Base-by-base conservation (phyloP, 2,329 filamentous ascomycete genomes). In the Aspergillus sp. region DNA sequence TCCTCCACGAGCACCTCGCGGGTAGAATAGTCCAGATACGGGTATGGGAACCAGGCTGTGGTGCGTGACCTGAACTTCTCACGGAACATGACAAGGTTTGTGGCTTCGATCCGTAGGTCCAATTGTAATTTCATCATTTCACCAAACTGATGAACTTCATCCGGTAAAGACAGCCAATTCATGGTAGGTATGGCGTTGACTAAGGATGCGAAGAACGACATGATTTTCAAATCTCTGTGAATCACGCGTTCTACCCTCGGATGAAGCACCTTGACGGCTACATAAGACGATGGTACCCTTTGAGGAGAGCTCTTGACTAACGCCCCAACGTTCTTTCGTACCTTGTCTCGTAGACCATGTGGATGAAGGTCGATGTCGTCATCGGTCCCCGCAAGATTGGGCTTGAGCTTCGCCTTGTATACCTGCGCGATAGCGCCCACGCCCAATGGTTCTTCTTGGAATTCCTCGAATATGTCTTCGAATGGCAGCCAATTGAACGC, bases 121-220 rank as follows among this genome's bases (percentile, higher is more conserved):
- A 99, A 83, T 74, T 99, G 95, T n/a, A 98, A 81, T 70, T 89
- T 89, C 95, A 99, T 99, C 95, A 99, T 99, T 73, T 96, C 90
- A 23, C 93, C 94, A 71, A 99, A 99, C 71, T 98, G 92, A 13
- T 83, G 79, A 3, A 98, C 95, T 74, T 99, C 95, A 67, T 97
- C 94, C 0, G 95, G 95, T 8, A 99, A 86, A 0, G 94, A 97
- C 5, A 99, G 83, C 95, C 95, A 99, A 76, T 98, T 92, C 72
- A 99, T 95, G 0, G 93, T 96, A 0, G 95, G 95, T 32, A 99
- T 89, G 2, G 85, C 80, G 75, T 98, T 96, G 67, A 99, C 88
- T 5, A 90, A 71, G 0, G 86, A 83, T 15, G 95, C 95, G 71
- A 99, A 97, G 78, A 96, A 92, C 8, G 81, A 83, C 95, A 99